Evolutionary conservation across 75 land plant genomes (phyloP).

Genomic region (Pinus tabuliformis): DNA sequence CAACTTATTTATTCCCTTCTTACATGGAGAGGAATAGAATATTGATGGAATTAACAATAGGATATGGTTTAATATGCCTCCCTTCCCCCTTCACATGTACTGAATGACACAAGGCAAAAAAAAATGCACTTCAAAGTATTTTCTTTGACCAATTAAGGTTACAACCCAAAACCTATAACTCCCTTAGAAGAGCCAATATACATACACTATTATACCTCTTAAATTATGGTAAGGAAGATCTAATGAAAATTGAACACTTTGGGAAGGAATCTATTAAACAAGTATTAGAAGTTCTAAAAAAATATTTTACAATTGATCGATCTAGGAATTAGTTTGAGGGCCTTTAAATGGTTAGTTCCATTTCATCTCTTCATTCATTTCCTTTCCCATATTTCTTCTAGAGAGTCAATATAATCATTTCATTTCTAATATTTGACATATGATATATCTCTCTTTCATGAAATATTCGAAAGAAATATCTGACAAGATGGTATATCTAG

Average conservation of each 20-base stretch:
- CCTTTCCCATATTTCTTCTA: not conserved
- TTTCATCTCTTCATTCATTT: not conserved
- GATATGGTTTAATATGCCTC: too few species aligned
- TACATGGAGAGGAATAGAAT: slow-evolving; percentile 14
- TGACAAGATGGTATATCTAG: too few species aligned
- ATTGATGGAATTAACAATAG: not conserved
- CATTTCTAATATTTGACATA: not conserved
- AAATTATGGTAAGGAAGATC: not conserved
- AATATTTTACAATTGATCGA: not conserved
- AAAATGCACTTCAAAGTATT: not conserved
- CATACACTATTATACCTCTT: not conserved
- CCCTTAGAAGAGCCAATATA: not conserved
- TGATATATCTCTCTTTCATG: not conserved
- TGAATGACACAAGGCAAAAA: not conserved
- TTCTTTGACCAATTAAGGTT: not conserved
- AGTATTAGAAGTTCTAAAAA: not conserved
- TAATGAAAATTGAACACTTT: not conserved
- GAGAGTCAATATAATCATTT: too few species aligned
- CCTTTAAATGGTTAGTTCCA: not conserved
- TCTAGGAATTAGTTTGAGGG: not conserved
- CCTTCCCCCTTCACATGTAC: not conserved
- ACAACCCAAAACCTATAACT: not conserved
- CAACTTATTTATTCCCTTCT: slow-evolving; percentile 22
- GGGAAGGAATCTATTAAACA: not conserved
- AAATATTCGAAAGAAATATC: not conserved